These are phyloP conservation scores for Ilex aquifolium DNA, from an alignment of 257 asterid genomes.

Conservation along the genomic window DNA sequence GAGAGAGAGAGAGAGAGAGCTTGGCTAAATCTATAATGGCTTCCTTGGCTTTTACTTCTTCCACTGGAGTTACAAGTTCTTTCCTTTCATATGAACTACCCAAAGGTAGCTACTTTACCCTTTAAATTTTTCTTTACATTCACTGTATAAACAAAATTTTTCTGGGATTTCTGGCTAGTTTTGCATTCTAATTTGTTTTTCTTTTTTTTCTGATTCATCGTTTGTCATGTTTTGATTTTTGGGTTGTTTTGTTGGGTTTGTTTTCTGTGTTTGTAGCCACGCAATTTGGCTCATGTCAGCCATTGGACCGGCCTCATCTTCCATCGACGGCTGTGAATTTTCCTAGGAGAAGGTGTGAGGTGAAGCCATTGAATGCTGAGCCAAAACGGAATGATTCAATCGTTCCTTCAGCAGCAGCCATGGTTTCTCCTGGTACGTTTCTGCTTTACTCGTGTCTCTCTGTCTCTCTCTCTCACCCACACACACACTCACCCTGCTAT, in stretches of 20 bases:
- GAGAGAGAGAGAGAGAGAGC: not conserved
- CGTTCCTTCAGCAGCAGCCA: constrained; percentile 48
- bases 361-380: constrained; percentile 62
- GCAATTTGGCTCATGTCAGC: constrained; percentile 42
- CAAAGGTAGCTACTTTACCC: constrained; percentile 33
- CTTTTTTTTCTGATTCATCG: not conserved
- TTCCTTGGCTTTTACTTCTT: constrained; percentile 42
- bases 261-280: constrained; percentile 21
- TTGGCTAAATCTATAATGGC: constrained; percentile 35
- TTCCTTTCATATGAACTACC: constrained; percentile 35
- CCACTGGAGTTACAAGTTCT: constrained; percentile 44
- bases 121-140: not conserved
- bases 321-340: constrained; percentile 32
- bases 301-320: constrained; percentile 38
- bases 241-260: not conserved
- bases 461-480: not conserved
- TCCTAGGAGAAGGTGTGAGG: constrained; percentile 31
- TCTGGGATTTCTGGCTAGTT: not conserved
- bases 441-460: not conserved
- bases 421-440: constrained; percentile 41
- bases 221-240: no score
- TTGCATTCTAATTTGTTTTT: not conserved
- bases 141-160: not conserved
- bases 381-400: constrained; percentile 42
- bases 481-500: no score